phyloP scores from a whole-genome alignment of 2,329 filamentous ascomycete genomes.

The Penicillium sclerotiorum region DNA sequence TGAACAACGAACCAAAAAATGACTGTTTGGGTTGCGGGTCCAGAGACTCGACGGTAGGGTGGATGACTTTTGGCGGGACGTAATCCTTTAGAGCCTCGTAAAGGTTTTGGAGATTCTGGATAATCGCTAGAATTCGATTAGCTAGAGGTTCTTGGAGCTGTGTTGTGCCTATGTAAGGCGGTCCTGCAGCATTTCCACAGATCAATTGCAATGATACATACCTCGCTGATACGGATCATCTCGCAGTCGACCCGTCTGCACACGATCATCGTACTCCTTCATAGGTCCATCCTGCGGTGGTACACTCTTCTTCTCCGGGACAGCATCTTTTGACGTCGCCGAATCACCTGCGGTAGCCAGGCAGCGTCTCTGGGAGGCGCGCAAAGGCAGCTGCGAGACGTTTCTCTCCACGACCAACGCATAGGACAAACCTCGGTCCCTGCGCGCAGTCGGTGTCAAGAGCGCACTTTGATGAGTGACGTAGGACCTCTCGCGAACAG shows the following conservation, averaged over 20 bases:
- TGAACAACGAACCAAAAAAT: conserved; percentile 55
- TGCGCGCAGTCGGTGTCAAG: neutral
- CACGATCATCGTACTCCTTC: conserved; percentile 83
- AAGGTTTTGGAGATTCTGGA: conserved; percentile 84
- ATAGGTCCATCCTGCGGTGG: conserved; percentile 65
- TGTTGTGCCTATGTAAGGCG: too few species aligned
- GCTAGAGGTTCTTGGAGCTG: neutral
- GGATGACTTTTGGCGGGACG: conserved; percentile 70
- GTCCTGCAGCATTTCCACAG: too few species aligned
- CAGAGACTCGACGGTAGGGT: conserved; percentile 74
- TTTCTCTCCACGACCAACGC: neutral
- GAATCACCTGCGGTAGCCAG: conserved; percentile 21
- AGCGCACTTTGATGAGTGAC: conserved; percentile 21
- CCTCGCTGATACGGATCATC: conserved; percentile 92
- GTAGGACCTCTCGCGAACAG: conserved; percentile 18
- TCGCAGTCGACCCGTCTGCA: conserved; percentile 70
- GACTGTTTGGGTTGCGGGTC: conserved; percentile 55
- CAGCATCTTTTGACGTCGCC: conserved; percentile 1
- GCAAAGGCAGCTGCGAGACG: conserved; percentile 22
- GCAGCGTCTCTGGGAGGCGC: conserved; percentile 18
- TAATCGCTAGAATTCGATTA: conserved; percentile 65
- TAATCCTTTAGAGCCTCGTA: conserved; percentile 81
- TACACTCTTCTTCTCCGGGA: conserved; percentile 7
- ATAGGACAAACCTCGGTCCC: neutral
- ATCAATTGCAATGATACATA: too few species aligned